Conservation (phyloP, 805 yeast species). For the Ogataea haglerorum region DNA sequence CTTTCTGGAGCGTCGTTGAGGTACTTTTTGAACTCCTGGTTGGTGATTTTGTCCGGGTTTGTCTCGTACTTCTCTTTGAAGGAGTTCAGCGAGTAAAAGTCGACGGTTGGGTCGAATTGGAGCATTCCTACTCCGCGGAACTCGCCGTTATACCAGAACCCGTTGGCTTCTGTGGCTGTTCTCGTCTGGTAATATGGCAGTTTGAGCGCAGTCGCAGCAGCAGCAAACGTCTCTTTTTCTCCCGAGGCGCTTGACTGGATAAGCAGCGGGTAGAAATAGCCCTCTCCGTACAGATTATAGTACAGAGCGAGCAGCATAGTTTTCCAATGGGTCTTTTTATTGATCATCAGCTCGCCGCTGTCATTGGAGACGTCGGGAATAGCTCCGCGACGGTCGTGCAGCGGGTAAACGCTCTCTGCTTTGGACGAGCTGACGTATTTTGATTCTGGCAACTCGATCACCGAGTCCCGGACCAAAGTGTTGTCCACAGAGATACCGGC, state of each 20-base stretch:
- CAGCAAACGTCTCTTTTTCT: slow-evolving; percentile 51
- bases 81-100: slow-evolving; percentile 28
- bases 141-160: slow-evolving; percentile 36
- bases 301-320: slow-evolving; percentile 46
- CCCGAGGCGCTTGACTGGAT: slow-evolving; percentile 42
- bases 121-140: slow-evolving; percentile 53
- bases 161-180: slow-evolving; percentile 44
- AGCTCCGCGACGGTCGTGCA: slow-evolving; percentile 39
- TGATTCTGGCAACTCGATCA: slow-evolving; percentile 23
- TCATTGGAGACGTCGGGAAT: slow-evolving; percentile 50
- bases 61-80: slow-evolving; percentile 23
- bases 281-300: slow-evolving; percentile 47
- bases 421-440: slow-evolving; percentile 25
- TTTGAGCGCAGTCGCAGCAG: slow-evolving; percentile 43
- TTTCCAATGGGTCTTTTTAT: slow-evolving; percentile 45
- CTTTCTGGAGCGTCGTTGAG: slow-evolving; percentile 25
- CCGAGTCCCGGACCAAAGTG: slow-evolving; percentile 33
- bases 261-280: slow-evolving; percentile 39
- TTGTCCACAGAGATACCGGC: slow-evolving; percentile 44
- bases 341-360: slow-evolving; percentile 48
- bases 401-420: slow-evolving; percentile 18
- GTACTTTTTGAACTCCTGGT: slow-evolving; percentile 19
- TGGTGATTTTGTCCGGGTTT: slow-evolving; percentile 19
- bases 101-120: slow-evolving; percentile 48
- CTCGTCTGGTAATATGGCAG: slow-evolving; percentile 45